These are phyloP conservation scores for Epithele typhae DNA, from an alignment of 768 basidiomycete genomes.

Conservation along the genomic window DNA sequence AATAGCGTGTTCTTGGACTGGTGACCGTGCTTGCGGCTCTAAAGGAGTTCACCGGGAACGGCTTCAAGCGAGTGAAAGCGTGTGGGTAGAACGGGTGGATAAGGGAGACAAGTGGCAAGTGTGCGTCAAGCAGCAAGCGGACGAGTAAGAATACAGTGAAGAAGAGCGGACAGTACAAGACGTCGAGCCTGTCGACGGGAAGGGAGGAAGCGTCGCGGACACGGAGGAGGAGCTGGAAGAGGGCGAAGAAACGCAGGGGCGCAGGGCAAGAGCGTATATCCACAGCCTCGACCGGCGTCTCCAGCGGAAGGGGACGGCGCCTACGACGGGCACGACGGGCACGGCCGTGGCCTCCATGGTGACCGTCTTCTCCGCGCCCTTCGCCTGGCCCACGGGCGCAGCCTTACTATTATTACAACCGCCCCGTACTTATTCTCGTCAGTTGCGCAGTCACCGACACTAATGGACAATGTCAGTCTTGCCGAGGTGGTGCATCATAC, in stretches of 20 bases:
- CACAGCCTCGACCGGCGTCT: no score
- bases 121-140: slow-evolving; percentile 14
- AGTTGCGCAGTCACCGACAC: no score
- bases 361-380: not conserved
- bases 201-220: no score
- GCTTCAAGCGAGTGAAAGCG: slow-evolving; percentile 1
- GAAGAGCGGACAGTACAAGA: slow-evolving; percentile 9
- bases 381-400: no score
- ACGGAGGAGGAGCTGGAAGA: slow-evolving; percentile 2
- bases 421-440: no score
- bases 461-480: no score
- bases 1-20: not conserved
- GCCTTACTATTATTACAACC: no score
- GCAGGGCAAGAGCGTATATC: no score
- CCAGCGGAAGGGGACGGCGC: no score
- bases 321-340: no score
- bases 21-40: not conserved
- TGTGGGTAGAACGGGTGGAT: slow-evolving; percentile 1
- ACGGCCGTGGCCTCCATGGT: slow-evolving; percentile 18
- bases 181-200: slow-evolving; percentile 27
- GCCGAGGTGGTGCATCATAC: no score
- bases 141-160: slow-evolving; percentile 16
- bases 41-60: slow-evolving; percentile 11
- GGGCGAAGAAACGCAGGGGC: slow-evolving; percentile 3
- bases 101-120: no score